Evolutionary conservation across 2,329 filamentous ascomycete species (phyloP).

Genomic region (Corniculantispora saksenae): DNA sequence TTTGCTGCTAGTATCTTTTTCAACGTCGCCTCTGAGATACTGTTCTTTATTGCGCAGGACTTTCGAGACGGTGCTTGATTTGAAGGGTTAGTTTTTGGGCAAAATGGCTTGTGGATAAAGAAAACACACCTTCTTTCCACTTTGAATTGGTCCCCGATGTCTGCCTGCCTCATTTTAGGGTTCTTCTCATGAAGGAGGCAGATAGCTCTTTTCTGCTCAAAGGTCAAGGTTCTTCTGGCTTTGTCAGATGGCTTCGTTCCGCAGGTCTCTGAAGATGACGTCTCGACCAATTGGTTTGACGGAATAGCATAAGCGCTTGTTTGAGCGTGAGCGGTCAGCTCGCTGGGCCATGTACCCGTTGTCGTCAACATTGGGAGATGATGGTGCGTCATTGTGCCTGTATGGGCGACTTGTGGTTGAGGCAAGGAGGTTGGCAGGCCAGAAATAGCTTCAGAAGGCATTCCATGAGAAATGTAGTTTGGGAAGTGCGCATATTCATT

Average conservation of each 20-base stretch:
- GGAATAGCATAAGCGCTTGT: constrained; percentile 57
- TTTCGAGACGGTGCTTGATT: constrained; percentile 90
- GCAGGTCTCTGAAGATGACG: constrained; percentile 50
- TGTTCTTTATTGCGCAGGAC: constrained; percentile 93
- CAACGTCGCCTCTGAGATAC: constrained; percentile 81
- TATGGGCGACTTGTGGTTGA: constrained; percentile 34
- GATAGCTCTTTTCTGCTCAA: constrained; percentile 88
- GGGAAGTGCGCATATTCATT: constrained; percentile 64
- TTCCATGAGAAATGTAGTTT: constrained; percentile 54
- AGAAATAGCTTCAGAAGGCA: constrained; percentile 52
- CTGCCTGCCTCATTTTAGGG: constrained; percentile 88
- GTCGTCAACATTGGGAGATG: constrained; percentile 71
- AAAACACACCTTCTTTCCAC: constrained; percentile 87
- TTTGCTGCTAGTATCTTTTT: constrained; percentile 72
- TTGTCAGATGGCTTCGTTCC: constrained; percentile 47
- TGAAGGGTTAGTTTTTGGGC: constrained; percentile 25
- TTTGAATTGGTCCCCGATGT: constrained; percentile 93
- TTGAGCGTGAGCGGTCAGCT: constrained; percentile 69
- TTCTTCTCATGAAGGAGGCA: constrained; percentile 91
- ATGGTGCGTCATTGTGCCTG: constrained; percentile 42
- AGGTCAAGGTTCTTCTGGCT: constrained; percentile 83
- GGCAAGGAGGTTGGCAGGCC: constrained; percentile 59
- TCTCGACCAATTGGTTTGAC: constrained; percentile 59
- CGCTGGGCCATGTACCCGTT: constrained; percentile 76
- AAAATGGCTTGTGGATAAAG: neutral